Evolutionary conservation across 1,139 yeast species (phyloP).

Genomic region (Pichia sp.): DNA sequence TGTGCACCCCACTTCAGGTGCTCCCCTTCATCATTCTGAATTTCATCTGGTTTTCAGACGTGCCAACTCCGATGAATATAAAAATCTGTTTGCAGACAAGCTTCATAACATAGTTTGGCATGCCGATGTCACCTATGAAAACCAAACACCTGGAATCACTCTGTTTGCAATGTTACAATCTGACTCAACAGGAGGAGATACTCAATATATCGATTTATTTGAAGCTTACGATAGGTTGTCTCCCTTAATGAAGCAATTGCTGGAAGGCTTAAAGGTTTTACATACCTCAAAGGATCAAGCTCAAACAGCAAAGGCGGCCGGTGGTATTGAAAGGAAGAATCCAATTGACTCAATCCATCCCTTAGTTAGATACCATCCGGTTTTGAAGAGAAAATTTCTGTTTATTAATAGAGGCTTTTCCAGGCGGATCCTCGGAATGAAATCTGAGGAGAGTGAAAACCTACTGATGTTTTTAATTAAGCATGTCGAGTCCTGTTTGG

Average conservation of each 20-base stretch:
- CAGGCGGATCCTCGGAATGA: constrained; percentile 54
- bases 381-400: constrained; percentile 50
- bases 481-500: constrained; percentile 43
- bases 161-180: constrained; percentile 40
- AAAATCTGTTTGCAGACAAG: constrained; percentile 30
- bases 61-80: too few relatives aligned
- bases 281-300: too few relatives aligned
- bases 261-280: constrained; percentile 57
- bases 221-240: constrained; percentile 64
- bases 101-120: too few relatives aligned
- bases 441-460: constrained; percentile 53
- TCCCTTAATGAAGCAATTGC: constrained; percentile 46
- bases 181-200: constrained; percentile 51
- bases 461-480: constrained; percentile 44
- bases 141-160: constrained; percentile 63
- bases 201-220: constrained; percentile 53
- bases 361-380: constrained; percentile 61
- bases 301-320: too few relatives aligned
- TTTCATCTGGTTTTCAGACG: too few relatives aligned
- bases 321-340: constrained; percentile 52
- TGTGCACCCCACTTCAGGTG: too few relatives aligned
- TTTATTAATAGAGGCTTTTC: constrained; percentile 57
- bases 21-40: too few relatives aligned
- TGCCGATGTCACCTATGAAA: constrained; percentile 62
- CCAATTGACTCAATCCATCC: constrained; percentile 61